phyloP scores from a whole-genome alignment of 139 green algal species.

The Haematococcus sp. region DNA sequence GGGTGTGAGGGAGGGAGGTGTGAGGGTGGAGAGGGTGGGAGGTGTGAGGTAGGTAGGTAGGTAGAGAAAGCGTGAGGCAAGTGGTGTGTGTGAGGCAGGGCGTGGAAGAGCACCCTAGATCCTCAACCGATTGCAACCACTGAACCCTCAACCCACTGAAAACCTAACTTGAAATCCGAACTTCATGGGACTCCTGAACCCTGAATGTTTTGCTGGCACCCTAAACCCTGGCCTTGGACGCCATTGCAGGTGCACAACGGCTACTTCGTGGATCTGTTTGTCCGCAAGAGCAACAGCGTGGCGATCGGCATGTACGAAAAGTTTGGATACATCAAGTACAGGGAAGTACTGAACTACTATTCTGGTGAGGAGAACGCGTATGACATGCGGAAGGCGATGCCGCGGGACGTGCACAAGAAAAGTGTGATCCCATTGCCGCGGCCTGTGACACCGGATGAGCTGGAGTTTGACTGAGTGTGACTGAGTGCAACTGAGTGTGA shows the following conservation, averaged over 20 bases:
- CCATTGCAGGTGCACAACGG: slow-evolving; percentile 63
- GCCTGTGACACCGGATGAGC: slow-evolving; percentile 75
- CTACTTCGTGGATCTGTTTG: slow-evolving; percentile 99
- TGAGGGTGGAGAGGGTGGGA: too few relatives aligned
- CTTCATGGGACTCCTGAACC: too few relatives aligned
- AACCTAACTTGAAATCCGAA: too few relatives aligned
- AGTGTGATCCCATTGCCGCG: slow-evolving; percentile 73
- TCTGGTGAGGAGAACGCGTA: slow-evolving; percentile 91
- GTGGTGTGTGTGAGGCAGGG: too few relatives aligned
- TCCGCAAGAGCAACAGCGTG: slow-evolving; percentile 84
- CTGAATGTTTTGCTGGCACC: too few relatives aligned
- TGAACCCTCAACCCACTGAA: too few relatives aligned
- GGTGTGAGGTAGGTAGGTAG: too few relatives aligned
- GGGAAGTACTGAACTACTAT: slow-evolving; percentile 87
- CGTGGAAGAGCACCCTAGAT: too few relatives aligned
- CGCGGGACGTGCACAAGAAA: slow-evolving; percentile 74
- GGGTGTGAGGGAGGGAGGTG: too few relatives aligned
- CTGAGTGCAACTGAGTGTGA: not conserved
- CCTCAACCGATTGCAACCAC: too few relatives aligned
- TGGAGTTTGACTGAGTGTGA: slow-evolving; percentile 76
- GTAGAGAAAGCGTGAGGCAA: too few relatives aligned
- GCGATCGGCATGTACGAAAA: slow-evolving; percentile 96
- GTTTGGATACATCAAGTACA: slow-evolving; percentile 93
- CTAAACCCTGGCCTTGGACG: too few relatives aligned
- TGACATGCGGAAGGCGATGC: slow-evolving; percentile 98